Evolutionary conservation across 116 monocot genomes (phyloP), one percentile per base, ranked within the genome.

Genomic region (Phalaenopsis hybrid): DNA sequence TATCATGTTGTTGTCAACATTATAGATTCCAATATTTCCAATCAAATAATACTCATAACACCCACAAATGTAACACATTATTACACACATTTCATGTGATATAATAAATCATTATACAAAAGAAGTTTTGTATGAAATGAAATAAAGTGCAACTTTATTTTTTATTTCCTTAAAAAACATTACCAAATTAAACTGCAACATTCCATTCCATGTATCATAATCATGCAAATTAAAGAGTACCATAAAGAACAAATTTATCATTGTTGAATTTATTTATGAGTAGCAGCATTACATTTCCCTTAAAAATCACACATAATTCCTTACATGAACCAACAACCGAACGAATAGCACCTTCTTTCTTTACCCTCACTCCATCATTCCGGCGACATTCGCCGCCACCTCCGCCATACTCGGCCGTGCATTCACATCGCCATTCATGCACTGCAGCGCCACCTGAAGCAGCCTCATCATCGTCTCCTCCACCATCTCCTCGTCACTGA

Each of bases 371-470:
- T 83, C 81, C 81, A 23, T 78, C 33, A 88, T 13, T 3, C 18
- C 75, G 10, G 78, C 17, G 15, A 88, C 79, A 81, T 57, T 75
- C 11, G 21, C 33, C 21, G 78, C 74, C 8, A 83, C 81, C 25
- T 79, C n/a, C 12, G 28, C 49, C 83, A 84, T 79, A 0, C 34
- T 61, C 37, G 86, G 86, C 52, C 85, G 51, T 5, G 51, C 52
- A 33, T 77, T 81, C 0, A n/a, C 20, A 0, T 55, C 20, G 7
- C 21, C 8, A 44, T 75, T 43, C 8, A 86, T 76, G 75, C 88
- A 88, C 10, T 67, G 77, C 15, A 88, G 61, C 8, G 81, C 88
- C 37, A 88, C 37, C 86, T 83, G 74, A 28, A 88, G 88, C 77
- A 88, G 63, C 63, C 79, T 81, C 78, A 88, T 81, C 86, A 88